These are phyloP conservation scores for Beauveria asiatica DNA, from an alignment of 2,329 filamentous ascomycete species.

Conservation along the genomic window DNA sequence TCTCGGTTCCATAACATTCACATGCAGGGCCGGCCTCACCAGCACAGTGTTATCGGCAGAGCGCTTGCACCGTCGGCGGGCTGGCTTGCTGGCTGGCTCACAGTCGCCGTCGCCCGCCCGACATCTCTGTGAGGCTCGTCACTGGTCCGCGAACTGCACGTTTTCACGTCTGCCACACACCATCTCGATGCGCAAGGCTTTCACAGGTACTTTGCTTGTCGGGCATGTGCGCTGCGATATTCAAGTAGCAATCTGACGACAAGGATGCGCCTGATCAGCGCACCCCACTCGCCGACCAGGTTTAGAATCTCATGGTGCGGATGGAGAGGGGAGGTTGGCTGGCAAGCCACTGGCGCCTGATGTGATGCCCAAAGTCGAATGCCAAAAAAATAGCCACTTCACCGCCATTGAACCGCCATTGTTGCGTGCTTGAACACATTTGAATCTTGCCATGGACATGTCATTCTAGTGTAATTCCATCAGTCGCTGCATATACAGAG, in stretches of 20 bases:
- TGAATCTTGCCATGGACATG: no score
- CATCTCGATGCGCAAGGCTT: not conserved
- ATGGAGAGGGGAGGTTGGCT: not conserved
- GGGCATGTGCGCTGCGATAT: not conserved
- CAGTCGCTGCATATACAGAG: no score
- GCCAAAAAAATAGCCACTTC: not conserved
- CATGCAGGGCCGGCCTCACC: no score
- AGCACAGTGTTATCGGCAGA: not conserved
- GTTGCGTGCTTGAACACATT: not conserved
- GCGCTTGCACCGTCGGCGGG: not conserved
- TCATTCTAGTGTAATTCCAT: no score
- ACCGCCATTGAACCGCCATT: not conserved
- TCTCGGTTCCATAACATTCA: not conserved
- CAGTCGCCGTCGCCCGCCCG: not conserved
- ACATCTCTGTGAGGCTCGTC: not conserved
- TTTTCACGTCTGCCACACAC: not conserved
- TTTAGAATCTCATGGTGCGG: not conserved
- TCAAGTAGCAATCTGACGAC: not conserved
- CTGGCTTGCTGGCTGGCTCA: not conserved
- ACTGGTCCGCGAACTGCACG: not conserved
- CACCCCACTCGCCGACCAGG: not conserved
- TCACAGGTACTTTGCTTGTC: not conserved
- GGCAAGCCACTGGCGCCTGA: constrained; percentile 5
- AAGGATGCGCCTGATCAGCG: not conserved
- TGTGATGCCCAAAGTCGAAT: not conserved